Evolutionary conservation across 768 basidiomycete species (phyloP).

Genomic region (Rhizopogon salebrosus): DNA sequence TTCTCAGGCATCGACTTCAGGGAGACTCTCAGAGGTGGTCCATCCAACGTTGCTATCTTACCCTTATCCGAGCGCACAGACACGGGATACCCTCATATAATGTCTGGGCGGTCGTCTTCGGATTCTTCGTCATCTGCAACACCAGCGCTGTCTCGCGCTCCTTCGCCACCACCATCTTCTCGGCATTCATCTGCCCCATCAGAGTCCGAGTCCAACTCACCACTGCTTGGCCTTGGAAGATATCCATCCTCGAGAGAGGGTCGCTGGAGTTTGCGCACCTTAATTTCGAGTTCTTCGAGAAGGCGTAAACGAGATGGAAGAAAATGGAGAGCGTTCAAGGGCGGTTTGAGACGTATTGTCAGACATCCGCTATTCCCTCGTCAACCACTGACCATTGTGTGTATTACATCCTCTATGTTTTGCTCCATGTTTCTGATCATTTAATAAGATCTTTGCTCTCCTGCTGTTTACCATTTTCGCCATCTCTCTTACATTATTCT

Average conservation of each 20-base stretch:
- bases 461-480: slow-evolving; percentile 78
- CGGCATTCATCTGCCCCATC: slow-evolving; percentile 50
- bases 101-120: slow-evolving; percentile 18
- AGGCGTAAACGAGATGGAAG: slow-evolving; percentile 47
- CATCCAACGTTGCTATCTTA: not conserved
- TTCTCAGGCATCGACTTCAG: slow-evolving; percentile 40
- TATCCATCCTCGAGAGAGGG: slow-evolving; percentile 40
- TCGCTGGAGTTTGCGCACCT: slow-evolving; percentile 54
- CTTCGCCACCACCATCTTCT: slow-evolving; percentile 57
- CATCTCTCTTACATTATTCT: slow-evolving; percentile 75
- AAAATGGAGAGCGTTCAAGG: slow-evolving; percentile 46
- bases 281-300: slow-evolving; percentile 34
- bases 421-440: slow-evolving; percentile 13
- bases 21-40: slow-evolving; percentile 23
- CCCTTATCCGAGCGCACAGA: slow-evolving; percentile 8
- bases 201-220: slow-evolving; percentile 53
- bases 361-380: slow-evolving; percentile 75
- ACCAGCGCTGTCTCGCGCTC: slow-evolving; percentile 57
- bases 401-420: slow-evolving; percentile 22
- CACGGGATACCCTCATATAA: slow-evolving; percentile 21
- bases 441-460: slow-evolving; percentile 55
- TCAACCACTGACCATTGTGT: slow-evolving; percentile 76
- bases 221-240: slow-evolving; percentile 28
- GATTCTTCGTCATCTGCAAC: slow-evolving; percentile 32
- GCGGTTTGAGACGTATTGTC: slow-evolving; percentile 49